These are phyloP conservation scores for Russula earlei DNA, from an alignment of 768 basidiomycete genomes.

Conservation along the genomic window DNA sequence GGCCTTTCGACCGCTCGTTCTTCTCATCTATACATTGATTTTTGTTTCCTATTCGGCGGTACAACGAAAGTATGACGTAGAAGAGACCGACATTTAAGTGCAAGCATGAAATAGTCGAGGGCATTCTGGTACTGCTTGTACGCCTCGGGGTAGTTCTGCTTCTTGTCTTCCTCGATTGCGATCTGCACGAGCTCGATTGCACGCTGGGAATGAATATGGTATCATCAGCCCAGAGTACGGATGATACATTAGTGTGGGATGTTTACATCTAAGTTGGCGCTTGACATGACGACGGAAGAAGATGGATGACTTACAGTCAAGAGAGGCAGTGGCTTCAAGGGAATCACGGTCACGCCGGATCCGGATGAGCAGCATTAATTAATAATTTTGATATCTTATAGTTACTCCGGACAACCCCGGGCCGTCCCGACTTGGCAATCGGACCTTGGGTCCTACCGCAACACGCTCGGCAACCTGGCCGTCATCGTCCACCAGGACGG, in stretches of 20 bases:
- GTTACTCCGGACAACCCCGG: not conserved
- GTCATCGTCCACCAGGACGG: too few relatives aligned
- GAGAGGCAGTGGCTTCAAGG: too few relatives aligned
- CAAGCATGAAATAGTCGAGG: constrained; percentile 97
- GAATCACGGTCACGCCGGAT: too few relatives aligned
- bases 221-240: not conserved
- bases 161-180: constrained; percentile 88
- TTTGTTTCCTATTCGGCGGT: not conserved
- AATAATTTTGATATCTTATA: too few relatives aligned
- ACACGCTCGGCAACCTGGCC: not conserved
- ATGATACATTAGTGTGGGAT: not conserved
- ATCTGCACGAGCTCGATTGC: constrained; percentile 89
- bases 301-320: not conserved
- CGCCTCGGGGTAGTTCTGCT: constrained; percentile 88
- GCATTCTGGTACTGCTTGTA: constrained; percentile 94
- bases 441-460: too few relatives aligned
- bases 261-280: constrained; percentile 14
- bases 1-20: constrained; percentile 82
- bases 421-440: too few relatives aligned
- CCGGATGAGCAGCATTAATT: too few relatives aligned
- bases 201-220: constrained; percentile 31
- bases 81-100: constrained; percentile 67
- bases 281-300: constrained; percentile 7
- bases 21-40: constrained; percentile 57
- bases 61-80: not conserved